These are phyloP conservation scores for Ustilago tritici DNA, from an alignment of 1,284 basidiomycete species.

Conservation along the genomic window DNA sequence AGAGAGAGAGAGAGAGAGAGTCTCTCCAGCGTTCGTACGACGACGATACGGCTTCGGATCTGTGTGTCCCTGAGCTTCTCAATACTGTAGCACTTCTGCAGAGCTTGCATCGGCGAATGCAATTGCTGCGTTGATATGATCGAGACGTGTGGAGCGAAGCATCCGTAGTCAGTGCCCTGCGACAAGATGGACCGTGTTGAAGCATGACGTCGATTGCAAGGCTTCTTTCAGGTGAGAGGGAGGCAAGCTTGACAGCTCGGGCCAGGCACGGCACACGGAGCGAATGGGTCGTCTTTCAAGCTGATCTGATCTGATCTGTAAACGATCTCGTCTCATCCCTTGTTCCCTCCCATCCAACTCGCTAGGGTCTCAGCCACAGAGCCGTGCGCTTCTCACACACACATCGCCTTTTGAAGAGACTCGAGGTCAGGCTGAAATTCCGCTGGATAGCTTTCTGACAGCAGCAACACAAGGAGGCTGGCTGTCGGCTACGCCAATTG, in stretches of 20 bases:
- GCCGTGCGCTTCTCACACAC: neutral
- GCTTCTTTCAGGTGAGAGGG: neutral
- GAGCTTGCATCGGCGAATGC: constrained; percentile 7
- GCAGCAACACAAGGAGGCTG: neutral
- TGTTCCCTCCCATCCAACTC: constrained; percentile 4
- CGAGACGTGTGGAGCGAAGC: no score
- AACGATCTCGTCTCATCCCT: neutral
- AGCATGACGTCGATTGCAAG: no score
- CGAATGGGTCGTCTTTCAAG: neutral
- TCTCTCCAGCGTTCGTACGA: no score
- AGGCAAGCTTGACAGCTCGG: constrained; percentile 2
- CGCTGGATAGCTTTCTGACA: neutral
- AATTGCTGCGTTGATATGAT: no score
- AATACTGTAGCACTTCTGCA: constrained; percentile 2
- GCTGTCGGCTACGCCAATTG: constrained; percentile 3
- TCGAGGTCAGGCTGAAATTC: no score
- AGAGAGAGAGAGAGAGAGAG: neutral
- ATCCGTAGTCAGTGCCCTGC: no score
- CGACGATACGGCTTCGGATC: neutral
- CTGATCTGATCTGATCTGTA: neutral
- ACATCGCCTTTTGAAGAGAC: neutral
- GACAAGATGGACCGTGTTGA: no score
- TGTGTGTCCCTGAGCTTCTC: neutral
- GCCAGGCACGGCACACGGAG: neutral
- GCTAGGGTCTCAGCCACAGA: constrained; percentile 7